Percentiles rank a stretch among this genome's conserved stretches.
Evolutionary conservation across 169 alveolate species (phyloP).

Genomic region (Plasmodium coatneyi): DNA sequence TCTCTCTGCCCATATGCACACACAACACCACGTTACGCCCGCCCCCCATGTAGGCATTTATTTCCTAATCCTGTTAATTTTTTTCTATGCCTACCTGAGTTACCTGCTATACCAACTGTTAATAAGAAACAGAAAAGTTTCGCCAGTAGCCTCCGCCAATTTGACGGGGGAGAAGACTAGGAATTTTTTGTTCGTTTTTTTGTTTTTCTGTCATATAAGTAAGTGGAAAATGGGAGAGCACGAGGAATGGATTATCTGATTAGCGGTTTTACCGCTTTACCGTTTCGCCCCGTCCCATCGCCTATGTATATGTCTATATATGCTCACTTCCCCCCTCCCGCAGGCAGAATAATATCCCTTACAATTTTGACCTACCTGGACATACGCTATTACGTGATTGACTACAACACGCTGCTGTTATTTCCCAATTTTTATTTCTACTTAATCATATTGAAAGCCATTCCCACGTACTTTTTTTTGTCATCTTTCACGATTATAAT

Average conservation of each 20-base stretch:
- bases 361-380: constrained; percentile 27
- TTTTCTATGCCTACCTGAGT: constrained; percentile 35
- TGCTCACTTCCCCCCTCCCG: background rate
- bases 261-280: background rate
- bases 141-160: constrained; percentile 55
- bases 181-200: constrained; percentile 36
- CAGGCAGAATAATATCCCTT: constrained; percentile 45
- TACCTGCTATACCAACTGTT: constrained; percentile 19
- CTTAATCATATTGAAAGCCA: constrained; percentile 17
- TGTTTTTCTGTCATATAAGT: constrained; percentile 66
- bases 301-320: background rate
- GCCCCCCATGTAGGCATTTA: constrained; percentile 28
- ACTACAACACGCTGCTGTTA: constrained; percentile 37
- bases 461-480: constrained; percentile 50
- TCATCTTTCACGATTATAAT: constrained; percentile 62
- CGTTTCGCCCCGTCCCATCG: background rate
- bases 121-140: constrained; percentile 34
- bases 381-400: constrained; percentile 24
- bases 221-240: background rate
- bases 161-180: constrained; percentile 73
- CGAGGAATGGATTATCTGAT: background rate
- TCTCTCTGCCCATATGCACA: background rate
- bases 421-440: constrained; percentile 40
- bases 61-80: constrained; percentile 28
- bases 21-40: background rate